These are phyloP conservation scores for Scutellaria galericulata DNA, from an alignment of 257 asterid genomes.

Conservation along the genomic window DNA sequence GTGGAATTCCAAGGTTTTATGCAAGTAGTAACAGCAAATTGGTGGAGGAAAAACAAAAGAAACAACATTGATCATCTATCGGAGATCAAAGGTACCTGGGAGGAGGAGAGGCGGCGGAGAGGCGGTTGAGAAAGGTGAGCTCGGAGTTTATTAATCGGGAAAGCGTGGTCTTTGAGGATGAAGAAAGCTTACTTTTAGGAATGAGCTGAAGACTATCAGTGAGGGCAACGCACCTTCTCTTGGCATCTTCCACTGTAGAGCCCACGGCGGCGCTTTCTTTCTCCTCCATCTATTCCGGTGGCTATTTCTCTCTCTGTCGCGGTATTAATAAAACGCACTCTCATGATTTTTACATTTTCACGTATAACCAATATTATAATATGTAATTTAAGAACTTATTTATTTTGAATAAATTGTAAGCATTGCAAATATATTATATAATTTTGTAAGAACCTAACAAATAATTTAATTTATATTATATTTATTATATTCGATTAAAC, in stretches of 20 bases:
- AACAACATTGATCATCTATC: not conserved
- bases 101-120: constrained; percentile 46
- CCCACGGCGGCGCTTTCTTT: constrained; percentile 28
- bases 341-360: no score
- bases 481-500: no score
- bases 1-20: not conserved
- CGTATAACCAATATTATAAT: no score
- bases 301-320: not conserved
- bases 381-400: no score
- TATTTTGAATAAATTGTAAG: no score
- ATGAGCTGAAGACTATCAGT: constrained; percentile 45
- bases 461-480: no score
- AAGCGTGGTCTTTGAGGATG: constrained; percentile 60
- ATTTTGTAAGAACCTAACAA: no score
- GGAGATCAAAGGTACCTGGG: constrained; percentile 44
- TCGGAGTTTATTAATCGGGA: constrained; percentile 71
- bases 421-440: no score
- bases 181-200: constrained; percentile 37
- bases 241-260: constrained; percentile 54
- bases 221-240: constrained; percentile 65
- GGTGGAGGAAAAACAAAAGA: not conserved
- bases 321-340: no score
- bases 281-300: constrained; percentile 41
- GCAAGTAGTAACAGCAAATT: not conserved
- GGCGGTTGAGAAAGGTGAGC: constrained; percentile 74